phyloP scores from a whole-genome alignment of 257 asterid genomes.

The Cruciata laevipes region DNA sequence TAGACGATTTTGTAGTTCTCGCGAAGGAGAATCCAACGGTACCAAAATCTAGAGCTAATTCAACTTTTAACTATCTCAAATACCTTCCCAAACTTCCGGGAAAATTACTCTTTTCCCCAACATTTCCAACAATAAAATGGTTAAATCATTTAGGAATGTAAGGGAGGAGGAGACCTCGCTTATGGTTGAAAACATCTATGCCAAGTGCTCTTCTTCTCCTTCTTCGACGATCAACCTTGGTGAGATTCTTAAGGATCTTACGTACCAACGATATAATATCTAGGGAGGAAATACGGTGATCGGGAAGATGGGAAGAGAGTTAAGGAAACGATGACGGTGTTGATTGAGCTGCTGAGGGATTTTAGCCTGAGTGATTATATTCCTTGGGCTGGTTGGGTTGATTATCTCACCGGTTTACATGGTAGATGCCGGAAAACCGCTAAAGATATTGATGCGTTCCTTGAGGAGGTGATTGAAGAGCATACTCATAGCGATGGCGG shows the following conservation, averaged over 20 bases:
- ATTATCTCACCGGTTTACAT: background rate
- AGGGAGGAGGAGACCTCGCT: background rate
- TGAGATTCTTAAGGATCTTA: conserved; percentile 16
- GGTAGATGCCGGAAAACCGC: background rate
- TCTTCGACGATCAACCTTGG: conserved; percentile 23
- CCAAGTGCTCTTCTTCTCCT: background rate
- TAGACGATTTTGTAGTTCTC: too few species aligned
- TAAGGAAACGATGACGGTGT: background rate
- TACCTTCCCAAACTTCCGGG: too few species aligned
- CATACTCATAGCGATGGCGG: background rate
- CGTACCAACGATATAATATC: conserved; percentile 32
- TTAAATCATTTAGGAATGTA: background rate
- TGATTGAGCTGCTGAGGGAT: background rate
- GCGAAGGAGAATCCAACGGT: too few species aligned
- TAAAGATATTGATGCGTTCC: background rate
- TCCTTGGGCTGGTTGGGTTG: background rate
- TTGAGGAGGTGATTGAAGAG: background rate
- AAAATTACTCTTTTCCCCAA: too few species aligned
- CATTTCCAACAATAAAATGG: background rate
- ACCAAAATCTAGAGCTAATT: too few species aligned
- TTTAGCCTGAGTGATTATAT: background rate
- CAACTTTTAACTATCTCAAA: too few species aligned
- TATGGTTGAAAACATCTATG: conserved; percentile 30
- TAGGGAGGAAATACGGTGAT: conserved; percentile 32
- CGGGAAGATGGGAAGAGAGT: conserved; percentile 10